Percentiles rank a stretch among this genome's conserved stretches.
phyloP scores from a whole-genome alignment of 2,329 filamentous ascomycete genomes.

The Pleochaeta shiraiana region DNA sequence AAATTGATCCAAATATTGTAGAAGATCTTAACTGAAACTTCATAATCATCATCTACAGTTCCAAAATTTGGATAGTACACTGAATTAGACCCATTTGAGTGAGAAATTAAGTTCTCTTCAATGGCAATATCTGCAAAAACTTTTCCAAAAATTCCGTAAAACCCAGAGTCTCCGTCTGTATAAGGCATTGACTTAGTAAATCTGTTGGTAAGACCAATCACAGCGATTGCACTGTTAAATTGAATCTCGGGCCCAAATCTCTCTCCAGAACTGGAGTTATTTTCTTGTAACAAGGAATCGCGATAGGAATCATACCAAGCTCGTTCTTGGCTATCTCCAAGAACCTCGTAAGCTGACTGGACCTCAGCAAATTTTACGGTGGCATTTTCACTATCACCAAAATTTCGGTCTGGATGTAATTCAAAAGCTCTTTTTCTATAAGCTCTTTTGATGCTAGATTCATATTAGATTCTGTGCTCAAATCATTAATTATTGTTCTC shows the following conservation, averaged over 20 bases:
- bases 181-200: conserved; percentile 65
- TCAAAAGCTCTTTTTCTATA: conserved; percentile 83
- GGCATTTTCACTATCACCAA: conserved; percentile 60
- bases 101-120: conserved; percentile 58
- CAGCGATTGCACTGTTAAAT: conserved; percentile 60
- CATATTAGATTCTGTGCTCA: conserved; percentile 5
- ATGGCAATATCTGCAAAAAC: conserved; percentile 60
- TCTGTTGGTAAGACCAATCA: conserved; percentile 54
- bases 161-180: conserved; percentile 57
- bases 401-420: conserved; percentile 86
- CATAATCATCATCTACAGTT: conserved; percentile 48
- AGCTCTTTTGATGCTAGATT: conserved; percentile 62
- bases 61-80: conserved; percentile 69
- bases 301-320: conserved; percentile 97
- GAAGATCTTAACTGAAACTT: conserved; percentile 57
- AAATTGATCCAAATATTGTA: conserved; percentile 68
- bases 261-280: conserved; percentile 21
- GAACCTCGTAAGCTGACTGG: conserved; percentile 84
- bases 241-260: conserved; percentile 46
- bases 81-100: conserved; percentile 38
- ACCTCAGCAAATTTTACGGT: conserved; percentile 79
- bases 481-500: conserved; percentile 11
- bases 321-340: conserved; percentile 86
- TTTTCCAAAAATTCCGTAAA: conserved; percentile 59
- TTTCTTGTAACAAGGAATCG: conserved; percentile 50